phyloP scores from a whole-genome alignment of 768 basidiomycete species.

The Tulasnella sp. region DNA sequence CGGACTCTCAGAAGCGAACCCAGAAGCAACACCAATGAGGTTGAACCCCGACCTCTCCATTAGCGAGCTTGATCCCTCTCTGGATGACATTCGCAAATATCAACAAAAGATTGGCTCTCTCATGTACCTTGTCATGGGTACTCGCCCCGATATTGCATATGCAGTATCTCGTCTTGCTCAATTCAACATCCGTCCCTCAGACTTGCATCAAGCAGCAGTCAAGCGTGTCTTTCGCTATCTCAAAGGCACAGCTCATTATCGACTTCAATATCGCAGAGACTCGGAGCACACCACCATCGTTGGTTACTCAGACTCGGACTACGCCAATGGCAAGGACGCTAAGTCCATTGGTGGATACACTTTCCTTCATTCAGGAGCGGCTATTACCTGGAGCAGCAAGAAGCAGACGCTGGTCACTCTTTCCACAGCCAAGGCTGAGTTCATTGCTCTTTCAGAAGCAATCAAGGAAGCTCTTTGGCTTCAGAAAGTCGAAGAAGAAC shows the following conservation, averaged over 20 bases:
- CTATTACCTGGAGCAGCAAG: constrained; percentile 20
- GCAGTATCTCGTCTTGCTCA: constrained; percentile 19
- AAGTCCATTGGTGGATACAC: constrained; percentile 22
- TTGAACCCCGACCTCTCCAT: too few relatives aligned
- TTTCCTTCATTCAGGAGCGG: too few relatives aligned
- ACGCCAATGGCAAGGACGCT: constrained; percentile 19
- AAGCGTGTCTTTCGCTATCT: constrained; percentile 9
- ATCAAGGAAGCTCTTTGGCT: constrained; percentile 6
- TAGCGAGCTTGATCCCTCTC: constrained; percentile 15
- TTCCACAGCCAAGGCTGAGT: constrained; percentile 24
- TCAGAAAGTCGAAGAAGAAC: neutral
- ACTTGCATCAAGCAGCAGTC: constrained; percentile 2
- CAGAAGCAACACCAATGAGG: constrained; percentile 18
- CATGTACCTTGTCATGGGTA: constrained; percentile 23
- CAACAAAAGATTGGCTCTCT: constrained; percentile 22
- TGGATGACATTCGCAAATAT: constrained; percentile 20
- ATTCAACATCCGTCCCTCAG: constrained; percentile 17
- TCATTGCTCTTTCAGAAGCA: constrained; percentile 11
- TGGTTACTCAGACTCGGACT: constrained; percentile 23
- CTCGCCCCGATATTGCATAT: constrained; percentile 26
- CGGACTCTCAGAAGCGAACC: constrained; percentile 7
- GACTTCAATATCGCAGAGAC: too few relatives aligned
- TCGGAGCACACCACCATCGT: neutral
- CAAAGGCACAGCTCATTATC: too few relatives aligned
- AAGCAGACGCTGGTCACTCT: constrained; percentile 20